Evolutionary conservation across 2,329 filamentous ascomycete species (phyloP), one percentile per base, ranked within the genome.

Genomic region (Cephalotrichum gorgonifer): DNA sequence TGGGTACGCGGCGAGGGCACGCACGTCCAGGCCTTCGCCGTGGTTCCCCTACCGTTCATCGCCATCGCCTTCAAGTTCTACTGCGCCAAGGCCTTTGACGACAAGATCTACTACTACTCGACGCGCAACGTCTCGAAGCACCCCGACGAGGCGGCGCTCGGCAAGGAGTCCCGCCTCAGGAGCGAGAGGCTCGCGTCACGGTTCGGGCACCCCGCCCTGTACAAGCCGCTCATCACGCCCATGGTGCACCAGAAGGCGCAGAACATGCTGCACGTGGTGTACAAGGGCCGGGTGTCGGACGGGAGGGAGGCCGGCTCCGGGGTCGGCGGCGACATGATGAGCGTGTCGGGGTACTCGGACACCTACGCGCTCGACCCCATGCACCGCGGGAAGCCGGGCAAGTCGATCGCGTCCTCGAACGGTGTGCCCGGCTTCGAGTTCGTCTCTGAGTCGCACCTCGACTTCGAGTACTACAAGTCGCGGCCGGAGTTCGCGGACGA

Each of bases 181-280:
- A 83, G 67, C 61, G 89, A 85, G 64, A 85, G 78, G 58, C 77
- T 89, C 49, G 85, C 78, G 52, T 81, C 81, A 23, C 78, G 86
- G 25, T 98, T 96, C 61, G 90, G 89, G 2, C 88, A 98, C 62
- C 93, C 91, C 1, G 89, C 87, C 4, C 74, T 97, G 15, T 95
- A 93, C 71, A 86, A 86, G 64, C 85, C 86, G 3, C 75, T 97
- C 20, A 90, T 91, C 57, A 95, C 89, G 0, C 91, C 91, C 3
- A 96, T 97, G 90, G 91, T 97, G 3, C 85, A 94, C 58, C 85
- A 88, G 48, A 95, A 86, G 65, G 88, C 88, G 2, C 87, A 93
- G 58, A 89, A 93, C 51, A 76, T 93, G 38, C 75, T 98, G 9
- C 83, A 85, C n/a, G 80, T 86, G 41, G 76, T 98, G 45, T 96